Evolutionary conservation across 768 basidiomycete genomes (phyloP).

Genomic region (Clathrus columnatus): DNA sequence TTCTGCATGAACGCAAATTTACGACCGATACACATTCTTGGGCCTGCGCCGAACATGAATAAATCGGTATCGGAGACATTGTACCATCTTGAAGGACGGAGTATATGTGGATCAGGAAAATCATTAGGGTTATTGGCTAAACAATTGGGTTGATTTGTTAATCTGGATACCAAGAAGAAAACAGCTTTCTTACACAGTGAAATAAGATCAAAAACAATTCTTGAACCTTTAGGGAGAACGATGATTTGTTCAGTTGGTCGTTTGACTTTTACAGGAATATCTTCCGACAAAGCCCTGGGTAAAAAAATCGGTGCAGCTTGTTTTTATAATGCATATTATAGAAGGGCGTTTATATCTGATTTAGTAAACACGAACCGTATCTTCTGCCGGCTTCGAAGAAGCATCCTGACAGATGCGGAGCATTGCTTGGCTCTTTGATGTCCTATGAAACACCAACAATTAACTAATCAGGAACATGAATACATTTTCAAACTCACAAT

Average conservation of each 20-base stretch:
- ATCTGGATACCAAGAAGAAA: conserved; percentile 8
- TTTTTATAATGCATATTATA: neutral
- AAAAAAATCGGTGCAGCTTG: conserved; percentile 25
- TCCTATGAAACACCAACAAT: neutral
- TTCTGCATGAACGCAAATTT: conserved; percentile 47
- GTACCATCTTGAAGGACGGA: conserved; percentile 44
- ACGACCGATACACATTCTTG: conserved; percentile 44
- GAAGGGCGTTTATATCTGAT: neutral
- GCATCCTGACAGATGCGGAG: conserved; percentile 23
- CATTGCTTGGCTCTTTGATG: conserved; percentile 20
- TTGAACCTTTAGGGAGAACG: conserved; percentile 17
- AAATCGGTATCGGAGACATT: conserved; percentile 22
- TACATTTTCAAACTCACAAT: neutral
- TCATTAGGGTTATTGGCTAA: conserved; percentile 44
- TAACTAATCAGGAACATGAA: conserved; percentile 4
- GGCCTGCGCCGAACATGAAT: conserved; percentile 28
- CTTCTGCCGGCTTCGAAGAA: conserved; percentile 25
- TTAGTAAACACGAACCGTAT: conserved; percentile 21
- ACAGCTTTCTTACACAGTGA: conserved; percentile 35
- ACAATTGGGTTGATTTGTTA: neutral
- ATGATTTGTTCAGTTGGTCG: conserved; percentile 13
- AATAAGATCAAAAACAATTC: conserved; percentile 38
- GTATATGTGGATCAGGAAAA: conserved; percentile 39
- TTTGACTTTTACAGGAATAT: conserved; percentile 17
- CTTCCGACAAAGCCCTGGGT: conserved; percentile 22